Evolutionary conservation across 345 rosid species (phyloP), one percentile per base, ranked within the genome.

Genomic region (Linum usitatissimum): DNA sequence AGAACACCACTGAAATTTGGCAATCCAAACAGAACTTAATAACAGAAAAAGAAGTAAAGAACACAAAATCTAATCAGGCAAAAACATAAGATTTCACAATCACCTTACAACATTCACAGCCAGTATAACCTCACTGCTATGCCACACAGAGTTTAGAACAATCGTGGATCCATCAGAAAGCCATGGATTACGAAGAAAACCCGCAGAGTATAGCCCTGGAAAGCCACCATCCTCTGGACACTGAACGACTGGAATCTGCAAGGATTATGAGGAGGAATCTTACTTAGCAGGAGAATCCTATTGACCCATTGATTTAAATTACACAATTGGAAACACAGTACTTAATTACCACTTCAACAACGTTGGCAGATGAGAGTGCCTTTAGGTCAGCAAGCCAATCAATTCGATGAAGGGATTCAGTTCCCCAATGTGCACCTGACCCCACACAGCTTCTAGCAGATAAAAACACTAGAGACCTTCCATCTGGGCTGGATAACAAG

Each of bases 91-190:
- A 54, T 31, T 36, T 10, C 10, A 30, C 34, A 17, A 18, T 67
- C 70, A 90, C 99, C 88, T 90, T 58, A 75, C 60, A 45, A 84
- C 70, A 73, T 93, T 71, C 38, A 93, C 86, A 19, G 83, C 78
- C 74, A 87, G 81, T 59, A 90, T 72, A 64, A 74, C 92, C 83
- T 83, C 81, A 71, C 66, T 45, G 80, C 97, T 87, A 55, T 76
- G 62, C 94, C 94, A 93, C 54, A 68, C 40, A 61, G 99, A 84
- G 78, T 91, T 73, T 64, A 93, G 65, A 68, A 90, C 71, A 80
- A 93, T 70, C 34, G 84, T 87, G 71, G 78, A 68, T 70, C 96
- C 88, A 82, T 93, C 96, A 66, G 97, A 86, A 67, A 93, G 90
- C 97, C 99, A 93, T 2, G 94, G 91, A 61, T 81, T 78, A 49